These are phyloP conservation scores for Neurospora cerealis DNA, from an alignment of 495 filamentous ascomycete genomes.

Conservation along the genomic window DNA sequence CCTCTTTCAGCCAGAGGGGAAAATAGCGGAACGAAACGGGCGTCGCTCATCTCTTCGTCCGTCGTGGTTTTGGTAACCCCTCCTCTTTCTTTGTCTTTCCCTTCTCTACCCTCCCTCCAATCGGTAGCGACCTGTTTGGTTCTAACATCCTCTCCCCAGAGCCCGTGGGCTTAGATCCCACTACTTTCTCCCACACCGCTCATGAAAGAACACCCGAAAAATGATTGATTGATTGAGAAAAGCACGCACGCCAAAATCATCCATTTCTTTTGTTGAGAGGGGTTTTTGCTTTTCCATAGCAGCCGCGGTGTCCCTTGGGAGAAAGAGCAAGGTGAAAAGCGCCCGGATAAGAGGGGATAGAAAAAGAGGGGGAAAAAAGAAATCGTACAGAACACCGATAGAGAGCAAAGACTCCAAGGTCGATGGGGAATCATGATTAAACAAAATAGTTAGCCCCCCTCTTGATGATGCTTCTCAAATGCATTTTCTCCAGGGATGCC, in stretches of 20 bases:
- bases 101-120: not conserved
- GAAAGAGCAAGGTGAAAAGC: conserved; percentile 2
- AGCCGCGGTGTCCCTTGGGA: not conserved
- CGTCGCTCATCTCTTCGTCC: not conserved
- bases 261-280: not conserved
- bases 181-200: not conserved
- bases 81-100: not conserved
- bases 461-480: conserved; percentile 12
- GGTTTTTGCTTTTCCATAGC: conserved; percentile 1
- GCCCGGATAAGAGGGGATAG: conserved; percentile 3
- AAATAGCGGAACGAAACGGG: not conserved
- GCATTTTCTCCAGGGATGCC: conserved; percentile 9
- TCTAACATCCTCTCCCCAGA: not conserved
- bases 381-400: conserved; percentile 18
- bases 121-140: not conserved
- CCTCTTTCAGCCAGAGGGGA: not conserved
- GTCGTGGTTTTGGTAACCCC: conserved; percentile 1
- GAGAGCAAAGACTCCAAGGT: conserved; percentile 14
- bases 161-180: not conserved
- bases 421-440: conserved; percentile 27
- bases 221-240: not conserved
- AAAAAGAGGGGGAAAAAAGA: conserved; percentile 8
- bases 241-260: not conserved
- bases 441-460: conserved; percentile 25
- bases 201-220: not conserved